A percentile compares a stretch with the other conserved stretches of the same genome.
Conservation (phyloP, 1,284 basidiomycete genomes). For the Vanrija pseudolonga region DNA sequence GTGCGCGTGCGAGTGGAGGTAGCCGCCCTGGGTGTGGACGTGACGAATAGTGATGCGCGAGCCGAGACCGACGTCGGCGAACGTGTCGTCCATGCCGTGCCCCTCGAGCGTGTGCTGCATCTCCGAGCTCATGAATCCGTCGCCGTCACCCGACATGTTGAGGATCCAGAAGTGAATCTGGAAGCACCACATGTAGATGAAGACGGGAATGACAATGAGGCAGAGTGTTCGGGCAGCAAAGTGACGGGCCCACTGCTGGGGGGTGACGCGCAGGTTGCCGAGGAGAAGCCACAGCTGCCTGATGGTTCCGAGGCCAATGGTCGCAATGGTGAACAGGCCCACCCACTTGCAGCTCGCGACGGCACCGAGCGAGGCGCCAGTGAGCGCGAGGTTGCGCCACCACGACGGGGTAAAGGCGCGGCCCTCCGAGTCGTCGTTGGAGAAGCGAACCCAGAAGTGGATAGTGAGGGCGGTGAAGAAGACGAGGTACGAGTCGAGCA, state of each 20-base stretch:
- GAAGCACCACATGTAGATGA: slow-evolving; percentile 96
- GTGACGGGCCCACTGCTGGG: slow-evolving; percentile 72
- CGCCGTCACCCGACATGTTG: slow-evolving; percentile 86
- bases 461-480: slow-evolving; percentile 93
- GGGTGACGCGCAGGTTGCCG: slow-evolving; percentile 77
- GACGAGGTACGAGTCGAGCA: slow-evolving; percentile 93
- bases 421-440: slow-evolving; percentile 71
- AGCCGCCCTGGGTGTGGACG: slow-evolving; percentile 94
- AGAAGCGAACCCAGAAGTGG: slow-evolving; percentile 86
- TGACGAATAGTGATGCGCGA: slow-evolving; percentile 82
- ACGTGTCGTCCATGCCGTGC: slow-evolving; percentile 87
- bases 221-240: slow-evolving; percentile 85
- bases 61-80: slow-evolving; percentile 84
- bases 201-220: slow-evolving; percentile 74
- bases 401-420: slow-evolving; percentile 72
- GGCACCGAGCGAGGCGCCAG: slow-evolving; percentile 84
- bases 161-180: slow-evolving; percentile 89
- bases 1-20: slow-evolving; percentile 90
- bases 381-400: slow-evolving; percentile 91
- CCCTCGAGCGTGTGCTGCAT: slow-evolving; percentile 97
- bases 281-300: slow-evolving; percentile 86
- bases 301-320: slow-evolving; percentile 79
- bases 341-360: slow-evolving; percentile 98
- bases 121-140: slow-evolving; percentile 98
- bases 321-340: slow-evolving; percentile 97